phyloP scores from a whole-genome alignment of 495 filamentous ascomycete species.

The Clohesyomyces aquaticus region DNA sequence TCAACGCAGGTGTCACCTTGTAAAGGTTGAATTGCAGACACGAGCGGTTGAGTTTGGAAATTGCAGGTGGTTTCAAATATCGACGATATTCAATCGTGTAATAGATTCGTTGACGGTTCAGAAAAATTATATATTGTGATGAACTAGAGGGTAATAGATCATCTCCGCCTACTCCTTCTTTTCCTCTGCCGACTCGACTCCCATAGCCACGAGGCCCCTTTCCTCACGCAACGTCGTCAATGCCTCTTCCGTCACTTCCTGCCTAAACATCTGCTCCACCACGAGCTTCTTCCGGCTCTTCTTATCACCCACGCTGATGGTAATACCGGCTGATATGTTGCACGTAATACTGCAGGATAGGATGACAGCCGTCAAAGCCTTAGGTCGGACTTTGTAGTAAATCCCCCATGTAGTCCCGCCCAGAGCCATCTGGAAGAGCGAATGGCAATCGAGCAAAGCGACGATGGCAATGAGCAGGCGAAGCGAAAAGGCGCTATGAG shows the following conservation, averaged over 20 bases:
- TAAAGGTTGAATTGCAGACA: no score
- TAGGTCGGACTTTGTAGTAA: conserved; percentile 62
- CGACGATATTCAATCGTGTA: no score
- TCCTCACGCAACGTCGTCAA: conserved; percentile 62
- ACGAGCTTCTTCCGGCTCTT: conserved; percentile 79
- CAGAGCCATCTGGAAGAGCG: conserved; percentile 72
- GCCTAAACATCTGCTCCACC: conserved; percentile 70
- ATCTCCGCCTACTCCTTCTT: no score
- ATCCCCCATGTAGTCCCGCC: conserved; percentile 76
- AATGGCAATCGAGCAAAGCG: conserved; percentile 73
- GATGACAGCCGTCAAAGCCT: conserved; percentile 75
- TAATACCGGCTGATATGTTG: conserved; percentile 71
- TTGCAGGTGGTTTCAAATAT: no score
- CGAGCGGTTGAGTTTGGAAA: no score
- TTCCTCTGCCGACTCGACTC: conserved; percentile 7
- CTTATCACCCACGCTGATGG: conserved; percentile 73
- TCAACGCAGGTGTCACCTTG: no score
- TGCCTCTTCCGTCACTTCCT: conserved; percentile 70
- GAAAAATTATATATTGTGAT: no score
- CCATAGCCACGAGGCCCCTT: conserved; percentile 24
- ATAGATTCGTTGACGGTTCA: no score
- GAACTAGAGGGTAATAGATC: no score
- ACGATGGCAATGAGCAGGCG: conserved; percentile 72
- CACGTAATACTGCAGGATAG: conserved; percentile 73
- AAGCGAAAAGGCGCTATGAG: conserved; percentile 76